These are phyloP conservation scores for Rhododendron mucronatum DNA, from an alignment of 148 eudicot genomes.

Conservation along the genomic window DNA sequence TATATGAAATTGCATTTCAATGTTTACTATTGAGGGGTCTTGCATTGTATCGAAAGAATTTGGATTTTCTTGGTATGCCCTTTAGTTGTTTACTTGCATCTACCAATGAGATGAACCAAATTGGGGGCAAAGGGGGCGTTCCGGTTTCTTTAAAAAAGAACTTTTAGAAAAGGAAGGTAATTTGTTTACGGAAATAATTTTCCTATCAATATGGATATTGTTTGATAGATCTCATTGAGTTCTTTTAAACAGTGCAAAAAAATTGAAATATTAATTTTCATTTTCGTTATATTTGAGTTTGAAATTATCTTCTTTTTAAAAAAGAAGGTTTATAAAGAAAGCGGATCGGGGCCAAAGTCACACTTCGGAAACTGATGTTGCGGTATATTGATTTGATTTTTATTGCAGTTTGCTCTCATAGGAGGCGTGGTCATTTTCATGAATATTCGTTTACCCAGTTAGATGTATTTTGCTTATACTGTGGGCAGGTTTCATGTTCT, in stretches of 20 bases:
- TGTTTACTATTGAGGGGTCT: background rate
- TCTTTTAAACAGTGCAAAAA: too few species aligned
- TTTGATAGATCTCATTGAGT: too few species aligned
- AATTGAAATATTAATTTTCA: too few species aligned
- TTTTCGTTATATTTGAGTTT: too few species aligned
- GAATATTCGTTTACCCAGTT: background rate
- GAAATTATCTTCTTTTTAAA: too few species aligned
- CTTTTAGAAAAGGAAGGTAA: too few species aligned
- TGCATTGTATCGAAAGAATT: background rate
- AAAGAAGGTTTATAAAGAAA: too few species aligned
- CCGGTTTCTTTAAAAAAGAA: too few species aligned
- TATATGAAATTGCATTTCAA: background rate
- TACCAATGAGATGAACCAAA: background rate
- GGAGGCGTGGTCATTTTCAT: background rate
- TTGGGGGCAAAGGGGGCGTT: background rate
- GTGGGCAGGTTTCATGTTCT: conserved; percentile 80
- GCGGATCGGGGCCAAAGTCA: background rate
- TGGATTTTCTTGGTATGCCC: background rate
- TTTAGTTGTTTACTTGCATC: background rate
- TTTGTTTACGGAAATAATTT: too few species aligned
- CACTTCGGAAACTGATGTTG: background rate
- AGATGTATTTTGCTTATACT: background rate
- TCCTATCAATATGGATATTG: too few species aligned
- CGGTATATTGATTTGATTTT: background rate
- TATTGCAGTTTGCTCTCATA: background rate